These are phyloP conservation scores for Sanghuangporus baumii DNA, from an alignment of 1,284 basidiomycete species.

Conservation along the genomic window DNA sequence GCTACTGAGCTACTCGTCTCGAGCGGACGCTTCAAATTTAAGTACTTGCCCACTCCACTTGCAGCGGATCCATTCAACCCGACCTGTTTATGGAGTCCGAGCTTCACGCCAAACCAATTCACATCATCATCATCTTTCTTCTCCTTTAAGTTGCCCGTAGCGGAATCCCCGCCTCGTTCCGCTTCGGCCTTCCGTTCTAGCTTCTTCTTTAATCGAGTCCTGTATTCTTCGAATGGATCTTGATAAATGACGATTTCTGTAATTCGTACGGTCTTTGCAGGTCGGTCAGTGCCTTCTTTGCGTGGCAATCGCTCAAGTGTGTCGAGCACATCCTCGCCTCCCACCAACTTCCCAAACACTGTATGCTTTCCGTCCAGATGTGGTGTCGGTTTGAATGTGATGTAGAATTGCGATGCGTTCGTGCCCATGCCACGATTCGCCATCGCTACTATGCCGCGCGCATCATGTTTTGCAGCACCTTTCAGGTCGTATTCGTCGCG, in stretches of 20 bases:
- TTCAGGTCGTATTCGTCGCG: conserved; percentile 87
- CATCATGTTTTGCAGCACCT: conserved; percentile 80
- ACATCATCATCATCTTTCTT: conserved; percentile 56
- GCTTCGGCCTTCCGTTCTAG: conserved; percentile 62
- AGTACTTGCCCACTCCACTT: conserved; percentile 58
- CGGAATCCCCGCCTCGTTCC: conserved; percentile 31
- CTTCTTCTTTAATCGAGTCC: conserved; percentile 67
- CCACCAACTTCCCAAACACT: conserved; percentile 94
- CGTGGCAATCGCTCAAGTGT: conserved; percentile 77
- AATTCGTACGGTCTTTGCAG: conserved; percentile 76
- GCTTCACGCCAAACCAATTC: conserved; percentile 82
- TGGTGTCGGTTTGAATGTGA: conserved; percentile 79
- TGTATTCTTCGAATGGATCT: conserved; percentile 85
- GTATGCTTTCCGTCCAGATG: conserved; percentile 87
- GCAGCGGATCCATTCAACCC: conserved; percentile 17
- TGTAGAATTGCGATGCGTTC: conserved; percentile 87
- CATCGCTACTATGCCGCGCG: conserved; percentile 81
- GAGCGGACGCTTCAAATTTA: conserved; percentile 50
- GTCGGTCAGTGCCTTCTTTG: conserved; percentile 82
- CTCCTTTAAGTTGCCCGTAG: conserved; percentile 22
- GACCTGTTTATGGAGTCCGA: conserved; percentile 40
- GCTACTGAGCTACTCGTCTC: conserved; percentile 20
- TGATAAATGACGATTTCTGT: conserved; percentile 75
- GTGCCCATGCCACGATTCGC: conserved; percentile 87
- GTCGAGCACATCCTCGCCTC: conserved; percentile 87